Evolutionary conservation across 495 filamentous ascomycete genomes (phyloP), one percentile per base, ranked within the genome.

Genomic region (Hyaloscypha bicolor): DNA sequence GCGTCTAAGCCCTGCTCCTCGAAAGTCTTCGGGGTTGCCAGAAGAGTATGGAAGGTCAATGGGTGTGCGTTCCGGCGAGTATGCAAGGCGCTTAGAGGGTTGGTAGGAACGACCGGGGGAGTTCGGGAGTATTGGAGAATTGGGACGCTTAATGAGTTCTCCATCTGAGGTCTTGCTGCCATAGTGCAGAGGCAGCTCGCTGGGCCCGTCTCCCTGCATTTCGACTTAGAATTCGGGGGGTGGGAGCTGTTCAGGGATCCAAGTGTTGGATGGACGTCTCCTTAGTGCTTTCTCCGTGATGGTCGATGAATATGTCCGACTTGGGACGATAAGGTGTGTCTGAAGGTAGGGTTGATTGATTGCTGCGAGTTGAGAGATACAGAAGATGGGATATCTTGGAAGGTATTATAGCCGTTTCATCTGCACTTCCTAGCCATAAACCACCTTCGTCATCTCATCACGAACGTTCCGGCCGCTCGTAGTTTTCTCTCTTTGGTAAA

Each of bases 141-240:
- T 16, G 12, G 68, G 63, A 21, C 68, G 63, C 48, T 63, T 57
- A 35, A 66, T 63, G 29, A 63, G 58, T 51, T 63, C 68, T 14
- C 68, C 63, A 25, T 70, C 63, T 2, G 14, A 32, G 6, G 63
- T 70, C 57, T 66, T 70, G 4, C 68, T 35, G 22, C 63, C 68
- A 48, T 66, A 59, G 22, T 66, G 52, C 25, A 35, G 33, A 6
- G 68, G 68, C 14, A 69, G 62, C 9, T 69, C 67, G 33, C 67
- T 69, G 29, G 62, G 66, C 25, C 59, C 66, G 58, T 63, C 61
- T 35, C 66, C 60, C 19, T 53, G 33, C 66, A 68, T 68, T 33
- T 51, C 59, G 60, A 68, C 60, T 9, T n/a, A 1, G 21, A 68
- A 48, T 30, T 21, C 14, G 19, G 66, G 55, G 25, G 60, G 60